Percentiles rank a stretch among this genome's conserved stretches.
Evolutionary conservation across 305 asterid species (phyloP).

Genomic region (Fraxinus angustifolia): DNA sequence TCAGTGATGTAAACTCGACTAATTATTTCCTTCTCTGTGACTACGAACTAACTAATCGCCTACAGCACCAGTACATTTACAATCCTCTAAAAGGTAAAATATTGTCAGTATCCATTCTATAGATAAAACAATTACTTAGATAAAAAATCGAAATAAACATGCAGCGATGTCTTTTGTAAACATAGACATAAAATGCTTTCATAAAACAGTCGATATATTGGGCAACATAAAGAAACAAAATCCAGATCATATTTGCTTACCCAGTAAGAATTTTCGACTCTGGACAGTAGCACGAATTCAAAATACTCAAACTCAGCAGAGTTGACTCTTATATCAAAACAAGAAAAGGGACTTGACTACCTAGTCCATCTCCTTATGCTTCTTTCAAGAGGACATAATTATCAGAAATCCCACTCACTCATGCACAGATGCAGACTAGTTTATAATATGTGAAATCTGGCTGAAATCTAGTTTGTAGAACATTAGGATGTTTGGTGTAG

Average conservation of each 20-base stretch:
- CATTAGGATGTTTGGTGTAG: neutral
- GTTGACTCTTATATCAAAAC: neutral
- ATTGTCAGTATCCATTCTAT: conserved; percentile 8
- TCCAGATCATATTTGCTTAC: neutral
- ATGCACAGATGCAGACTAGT: neutral
- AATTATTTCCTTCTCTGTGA: conserved; percentile 22
- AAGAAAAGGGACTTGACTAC: neutral
- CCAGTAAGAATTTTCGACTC: neutral
- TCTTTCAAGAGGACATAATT: neutral
- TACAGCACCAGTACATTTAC: conserved; percentile 13
- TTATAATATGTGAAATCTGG: neutral
- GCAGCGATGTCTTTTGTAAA: neutral
- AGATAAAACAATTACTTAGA: neutral
- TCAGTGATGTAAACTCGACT: conserved; percentile 22
- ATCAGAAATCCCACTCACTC: neutral
- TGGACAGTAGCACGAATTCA: neutral
- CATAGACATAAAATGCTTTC: neutral
- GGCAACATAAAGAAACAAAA: neutral
- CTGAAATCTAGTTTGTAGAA: neutral
- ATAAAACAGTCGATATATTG: neutral
- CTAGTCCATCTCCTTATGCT: neutral
- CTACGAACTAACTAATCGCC: conserved; percentile 4
- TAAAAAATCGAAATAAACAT: neutral
- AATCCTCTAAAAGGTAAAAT: conserved; percentile 6
- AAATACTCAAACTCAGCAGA: neutral